Percentiles rank a stretch among this genome's conserved stretches.
Evolutionary conservation across 164 flowering plant species (phyloP).

Genomic region (Akebia trifoliata): DNA sequence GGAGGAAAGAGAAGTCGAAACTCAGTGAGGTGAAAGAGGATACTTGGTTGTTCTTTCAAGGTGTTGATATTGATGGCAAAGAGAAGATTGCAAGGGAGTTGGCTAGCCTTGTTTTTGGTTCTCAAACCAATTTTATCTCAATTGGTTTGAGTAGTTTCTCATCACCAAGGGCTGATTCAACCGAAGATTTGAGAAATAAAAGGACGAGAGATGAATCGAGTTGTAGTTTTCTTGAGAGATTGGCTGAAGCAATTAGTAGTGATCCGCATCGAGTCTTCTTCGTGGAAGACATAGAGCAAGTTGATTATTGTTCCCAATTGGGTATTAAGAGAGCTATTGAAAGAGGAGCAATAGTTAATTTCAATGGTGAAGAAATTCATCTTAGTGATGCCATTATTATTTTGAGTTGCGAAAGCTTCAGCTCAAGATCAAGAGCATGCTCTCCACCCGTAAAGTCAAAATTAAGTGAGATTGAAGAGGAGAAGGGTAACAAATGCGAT

Average conservation of each 20-base stretch:
- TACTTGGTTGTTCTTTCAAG: slow-evolving; percentile 86
- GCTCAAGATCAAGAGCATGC: slow-evolving; percentile 66
- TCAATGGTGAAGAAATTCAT: slow-evolving; percentile 44
- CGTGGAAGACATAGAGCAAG: slow-evolving; percentile 72
- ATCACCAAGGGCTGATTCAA: slow-evolving; percentile 52
- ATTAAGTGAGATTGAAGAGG: slow-evolving; percentile 23
- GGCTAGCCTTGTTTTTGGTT: slow-evolving; percentile 71
- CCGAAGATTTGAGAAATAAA: slow-evolving; percentile 52
- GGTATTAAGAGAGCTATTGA: slow-evolving; percentile 73
- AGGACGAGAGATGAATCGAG: slow-evolving; percentile 69
- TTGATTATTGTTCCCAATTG: slow-evolving; percentile 56
- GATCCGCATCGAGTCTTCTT: slow-evolving; percentile 81
- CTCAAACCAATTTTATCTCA: slow-evolving; percentile 40
- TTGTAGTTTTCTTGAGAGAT: slow-evolving; percentile 56
- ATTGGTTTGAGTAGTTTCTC: slow-evolving; percentile 64
- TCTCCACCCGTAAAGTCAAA: slow-evolving; percentile 52
- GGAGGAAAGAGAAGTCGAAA: slow-evolving; percentile 38
- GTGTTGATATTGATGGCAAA: slow-evolving; percentile 61
- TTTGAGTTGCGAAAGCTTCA: slow-evolving; percentile 75
- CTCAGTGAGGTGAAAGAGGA: slow-evolving; percentile 52
- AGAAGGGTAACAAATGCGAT: slow-evolving; percentile 10
- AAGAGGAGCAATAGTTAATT: slow-evolving; percentile 45
- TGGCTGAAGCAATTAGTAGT: slow-evolving; percentile 44
- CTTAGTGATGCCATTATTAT: slow-evolving; percentile 71
- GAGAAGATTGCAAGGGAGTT: slow-evolving; percentile 67